Evolutionary conservation across 2,329 filamentous ascomycete genomes (phyloP).

Genomic region (Pestalotiopsis sp.): DNA sequence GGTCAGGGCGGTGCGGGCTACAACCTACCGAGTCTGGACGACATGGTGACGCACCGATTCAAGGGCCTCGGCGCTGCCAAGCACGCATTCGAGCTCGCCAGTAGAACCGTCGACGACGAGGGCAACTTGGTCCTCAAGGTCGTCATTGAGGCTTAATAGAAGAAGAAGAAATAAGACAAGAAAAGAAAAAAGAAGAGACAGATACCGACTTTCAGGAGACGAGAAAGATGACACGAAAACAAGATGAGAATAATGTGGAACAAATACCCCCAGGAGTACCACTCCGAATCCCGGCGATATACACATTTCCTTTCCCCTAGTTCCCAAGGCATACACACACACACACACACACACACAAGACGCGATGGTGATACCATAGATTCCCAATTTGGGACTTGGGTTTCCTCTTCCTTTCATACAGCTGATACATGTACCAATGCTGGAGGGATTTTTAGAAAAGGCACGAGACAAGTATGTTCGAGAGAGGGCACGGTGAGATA

Average conservation of each 20-base stretch:
- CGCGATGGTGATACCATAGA: neutral
- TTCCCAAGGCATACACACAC: too few species aligned
- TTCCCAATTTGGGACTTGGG: neutral
- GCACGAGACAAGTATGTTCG: neutral
- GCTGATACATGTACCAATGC: neutral
- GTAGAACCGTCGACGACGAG: constrained; percentile 66
- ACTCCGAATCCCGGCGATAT: too few species aligned
- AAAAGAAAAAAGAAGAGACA: neutral
- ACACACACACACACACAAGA: neutral
- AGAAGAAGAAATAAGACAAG: neutral
- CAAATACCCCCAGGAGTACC: neutral
- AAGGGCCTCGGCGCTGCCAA: constrained; percentile 63
- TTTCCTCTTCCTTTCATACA: neutral
- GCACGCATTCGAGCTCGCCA: constrained; percentile 70
- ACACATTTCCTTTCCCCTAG: too few species aligned
- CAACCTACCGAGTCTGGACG: constrained; percentile 63
- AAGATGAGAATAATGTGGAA: neutral
- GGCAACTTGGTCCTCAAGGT: constrained; percentile 75
- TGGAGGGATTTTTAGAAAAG: neutral
- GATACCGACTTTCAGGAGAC: neutral
- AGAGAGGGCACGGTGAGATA: neutral
- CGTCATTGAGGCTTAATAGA: constrained; percentile 57
- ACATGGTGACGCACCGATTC: constrained; percentile 75
- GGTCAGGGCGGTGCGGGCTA: constrained; percentile 38
- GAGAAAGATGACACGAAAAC: neutral